phyloP scores from a whole-genome alignment of 2,329 filamentous ascomycete genomes.

The Rosellinia necatrix region DNA sequence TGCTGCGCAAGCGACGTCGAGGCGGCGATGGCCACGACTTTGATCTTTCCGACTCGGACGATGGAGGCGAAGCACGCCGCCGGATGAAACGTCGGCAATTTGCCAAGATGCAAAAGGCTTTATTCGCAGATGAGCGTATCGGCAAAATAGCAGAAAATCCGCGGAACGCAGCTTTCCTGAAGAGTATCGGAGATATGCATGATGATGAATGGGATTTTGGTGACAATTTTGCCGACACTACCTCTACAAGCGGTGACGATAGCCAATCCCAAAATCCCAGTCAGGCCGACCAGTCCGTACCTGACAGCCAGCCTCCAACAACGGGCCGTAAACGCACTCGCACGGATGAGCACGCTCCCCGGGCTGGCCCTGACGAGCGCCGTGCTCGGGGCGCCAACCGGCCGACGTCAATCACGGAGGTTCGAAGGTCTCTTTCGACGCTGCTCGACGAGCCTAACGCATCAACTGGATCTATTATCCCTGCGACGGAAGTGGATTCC shows the following conservation, averaged over 20 bases:
- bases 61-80: slow-evolving; percentile 76
- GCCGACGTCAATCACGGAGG: slow-evolving; percentile 76
- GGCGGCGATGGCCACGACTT: slow-evolving; percentile 69
- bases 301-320: slow-evolving; percentile 59
- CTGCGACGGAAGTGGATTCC: slow-evolving; percentile 53
- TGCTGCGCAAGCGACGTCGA: slow-evolving; percentile 73
- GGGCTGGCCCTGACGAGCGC: slow-evolving; percentile 64
- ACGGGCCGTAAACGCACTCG: slow-evolving; percentile 39
- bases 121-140: slow-evolving; percentile 86
- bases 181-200: slow-evolving; percentile 82
- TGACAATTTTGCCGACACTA: slow-evolving; percentile 54
- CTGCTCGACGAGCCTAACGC: slow-evolving; percentile 73
- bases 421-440: slow-evolving; percentile 81
- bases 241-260: slow-evolving; percentile 44
- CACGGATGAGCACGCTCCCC: slow-evolving; percentile 41
- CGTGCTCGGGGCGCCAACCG: slow-evolving; percentile 67
- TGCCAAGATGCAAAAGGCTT: slow-evolving; percentile 85
- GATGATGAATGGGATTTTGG: slow-evolving; percentile 78
- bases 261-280: slow-evolving; percentile 45
- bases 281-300: slow-evolving; percentile 45
- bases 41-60: slow-evolving; percentile 88
- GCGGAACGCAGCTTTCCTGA: slow-evolving; percentile 87
- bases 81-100: slow-evolving; percentile 87
- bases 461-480: slow-evolving; percentile 51
- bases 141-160: slow-evolving; percentile 88